Percentiles rank a stretch among this genome's conserved stretches.
These are phyloP conservation scores for Magnolia kwangsiensis DNA, from an alignment of 164 flowering plant species.

Conservation along the genomic window DNA sequence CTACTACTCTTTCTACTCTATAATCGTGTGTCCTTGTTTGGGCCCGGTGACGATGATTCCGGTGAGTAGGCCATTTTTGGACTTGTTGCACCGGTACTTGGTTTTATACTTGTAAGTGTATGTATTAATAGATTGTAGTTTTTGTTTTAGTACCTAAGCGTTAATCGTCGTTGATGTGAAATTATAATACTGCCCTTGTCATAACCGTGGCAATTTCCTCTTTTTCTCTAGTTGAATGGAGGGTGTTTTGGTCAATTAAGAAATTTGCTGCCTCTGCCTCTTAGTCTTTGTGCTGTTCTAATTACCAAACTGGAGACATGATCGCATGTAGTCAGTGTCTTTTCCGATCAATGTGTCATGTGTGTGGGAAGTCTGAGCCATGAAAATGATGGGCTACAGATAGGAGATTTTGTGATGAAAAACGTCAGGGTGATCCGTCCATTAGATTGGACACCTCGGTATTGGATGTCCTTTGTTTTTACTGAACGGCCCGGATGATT, in stretches of 20 bases:
- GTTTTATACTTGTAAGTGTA: background rate
- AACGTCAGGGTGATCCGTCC: too few species aligned
- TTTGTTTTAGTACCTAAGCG: background rate
- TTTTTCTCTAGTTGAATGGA: background rate
- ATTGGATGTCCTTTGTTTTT: too few species aligned
- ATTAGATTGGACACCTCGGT: too few species aligned
- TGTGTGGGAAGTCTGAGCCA: too few species aligned
- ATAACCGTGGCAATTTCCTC: background rate
- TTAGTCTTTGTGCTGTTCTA: too few species aligned
- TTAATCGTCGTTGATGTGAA: background rate
- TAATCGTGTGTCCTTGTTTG: conserved; percentile 59
- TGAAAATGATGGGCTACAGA: too few species aligned
- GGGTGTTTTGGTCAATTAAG: background rate
- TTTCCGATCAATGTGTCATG: too few species aligned
- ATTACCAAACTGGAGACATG: too few species aligned
- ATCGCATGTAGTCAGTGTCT: too few species aligned
- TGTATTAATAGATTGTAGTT: background rate
- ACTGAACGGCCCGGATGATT: too few species aligned
- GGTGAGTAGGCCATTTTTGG: conserved; percentile 17
- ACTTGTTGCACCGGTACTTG: background rate
- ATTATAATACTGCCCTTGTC: background rate
- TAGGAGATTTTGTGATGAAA: too few species aligned
- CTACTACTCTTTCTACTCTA: conserved; percentile 61
- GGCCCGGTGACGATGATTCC: conserved; percentile 52
- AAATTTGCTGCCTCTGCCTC: too few species aligned